phyloP scores from a whole-genome alignment of 108 stramenopile genomes.

The Nitzschia inconspicua region DNA sequence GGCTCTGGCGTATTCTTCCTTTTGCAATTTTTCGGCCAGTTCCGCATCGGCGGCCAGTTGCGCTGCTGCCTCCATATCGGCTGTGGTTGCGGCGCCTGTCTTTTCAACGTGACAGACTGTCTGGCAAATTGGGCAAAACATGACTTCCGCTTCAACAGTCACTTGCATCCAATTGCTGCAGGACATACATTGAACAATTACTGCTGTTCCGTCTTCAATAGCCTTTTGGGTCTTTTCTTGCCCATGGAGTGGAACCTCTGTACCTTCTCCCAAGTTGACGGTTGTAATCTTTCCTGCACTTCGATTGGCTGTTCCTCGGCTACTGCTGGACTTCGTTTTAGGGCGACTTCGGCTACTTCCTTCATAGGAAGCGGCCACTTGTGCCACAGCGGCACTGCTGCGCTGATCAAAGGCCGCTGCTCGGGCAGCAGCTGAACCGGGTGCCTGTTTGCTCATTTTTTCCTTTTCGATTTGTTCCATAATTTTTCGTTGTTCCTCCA shows the following conservation, averaged over 20 bases:
- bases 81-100: constrained; percentile 41
- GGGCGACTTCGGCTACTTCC: constrained; percentile 5
- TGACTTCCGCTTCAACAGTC: constrained; percentile 58
- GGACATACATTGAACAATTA: constrained; percentile 67
- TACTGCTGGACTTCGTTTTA: background rate
- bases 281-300: too few species aligned
- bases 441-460: constrained; percentile 44
- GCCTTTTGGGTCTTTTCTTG: constrained; percentile 64
- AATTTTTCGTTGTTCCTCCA: constrained; percentile 73
- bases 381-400: constrained; percentile 30
- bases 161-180: constrained; percentile 88
- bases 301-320: background rate
- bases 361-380: constrained; percentile 23
- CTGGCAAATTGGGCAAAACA: constrained; percentile 80
- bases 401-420: constrained; percentile 50
- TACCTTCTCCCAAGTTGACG: constrained; percentile 43
- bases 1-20: constrained; percentile 54
- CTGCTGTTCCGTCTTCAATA: constrained; percentile 65
- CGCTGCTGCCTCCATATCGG: constrained; percentile 52
- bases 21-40: constrained; percentile 74
- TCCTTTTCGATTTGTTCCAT: constrained; percentile 68
- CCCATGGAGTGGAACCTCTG: constrained; percentile 56
- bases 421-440: constrained; percentile 38
- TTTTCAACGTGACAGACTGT: constrained; percentile 59
- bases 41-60: constrained; percentile 72